These are phyloP conservation scores for Vigna unguiculata DNA, from an alignment of 306 rosid species.

Conservation along the genomic window DNA sequence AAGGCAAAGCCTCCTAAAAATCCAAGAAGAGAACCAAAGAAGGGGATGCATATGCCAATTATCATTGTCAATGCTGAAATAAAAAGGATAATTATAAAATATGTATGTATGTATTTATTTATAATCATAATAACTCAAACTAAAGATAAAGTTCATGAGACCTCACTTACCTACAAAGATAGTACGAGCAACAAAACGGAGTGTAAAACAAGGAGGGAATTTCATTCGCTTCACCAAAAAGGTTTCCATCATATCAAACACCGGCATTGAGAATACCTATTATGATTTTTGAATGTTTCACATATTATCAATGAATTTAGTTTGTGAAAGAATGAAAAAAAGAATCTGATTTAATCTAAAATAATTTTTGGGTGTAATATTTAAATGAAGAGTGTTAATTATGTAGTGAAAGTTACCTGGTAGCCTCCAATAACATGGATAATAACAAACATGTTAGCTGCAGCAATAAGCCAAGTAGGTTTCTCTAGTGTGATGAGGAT, in stretches of 20 bases:
- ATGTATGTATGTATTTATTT: background rate
- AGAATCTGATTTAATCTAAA: too few species aligned
- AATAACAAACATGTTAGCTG: conserved; percentile 76
- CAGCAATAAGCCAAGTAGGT: conserved; percentile 78
- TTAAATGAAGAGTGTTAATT: too few species aligned
- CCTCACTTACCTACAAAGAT: conserved; percentile 60
- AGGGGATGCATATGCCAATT: conserved; percentile 70
- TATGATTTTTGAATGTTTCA: background rate
- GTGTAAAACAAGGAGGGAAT: conserved; percentile 56
- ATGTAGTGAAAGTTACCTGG: too few species aligned
- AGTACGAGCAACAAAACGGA: conserved; percentile 68
- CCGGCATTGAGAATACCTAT: conserved; percentile 81
- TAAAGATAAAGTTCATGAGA: background rate
- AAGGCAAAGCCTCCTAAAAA: conserved; percentile 82
- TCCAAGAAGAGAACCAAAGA: conserved; percentile 88
- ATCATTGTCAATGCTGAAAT: conserved; percentile 67
- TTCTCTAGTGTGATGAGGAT: conserved; percentile 50
- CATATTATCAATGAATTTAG: too few species aligned
- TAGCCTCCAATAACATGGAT: conserved; percentile 88
- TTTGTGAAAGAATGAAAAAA: too few species aligned
- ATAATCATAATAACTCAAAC: background rate
- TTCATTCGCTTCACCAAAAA: conserved; percentile 59
- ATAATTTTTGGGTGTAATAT: too few species aligned
- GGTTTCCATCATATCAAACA: conserved; percentile 84
- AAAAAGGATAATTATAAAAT: background rate